Evolutionary conservation across 2,329 filamentous ascomycete genomes (phyloP).

Genomic region (Fusarium kyushuense): DNA sequence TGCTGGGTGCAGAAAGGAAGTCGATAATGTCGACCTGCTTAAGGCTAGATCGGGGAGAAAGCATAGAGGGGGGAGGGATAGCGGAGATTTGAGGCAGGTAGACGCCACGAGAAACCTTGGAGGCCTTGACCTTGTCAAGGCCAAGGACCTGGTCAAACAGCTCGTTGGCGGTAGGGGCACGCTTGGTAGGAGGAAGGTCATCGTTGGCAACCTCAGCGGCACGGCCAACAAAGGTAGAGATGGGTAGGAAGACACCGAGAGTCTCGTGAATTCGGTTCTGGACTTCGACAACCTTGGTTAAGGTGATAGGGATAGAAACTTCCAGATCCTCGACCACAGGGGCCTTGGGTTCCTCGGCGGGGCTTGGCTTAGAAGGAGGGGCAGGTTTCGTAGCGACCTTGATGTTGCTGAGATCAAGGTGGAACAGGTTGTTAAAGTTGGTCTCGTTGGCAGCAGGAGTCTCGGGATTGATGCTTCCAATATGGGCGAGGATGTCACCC

Average conservation of each 20-base stretch:
- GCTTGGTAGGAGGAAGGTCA: conserved; percentile 76
- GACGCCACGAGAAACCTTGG: conserved; percentile 69
- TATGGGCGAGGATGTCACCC: conserved; percentile 91
- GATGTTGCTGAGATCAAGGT: conserved; percentile 96
- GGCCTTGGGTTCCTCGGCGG: conserved; percentile 53
- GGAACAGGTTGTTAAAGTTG: conserved; percentile 78
- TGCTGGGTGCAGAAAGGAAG: conserved; percentile 68
- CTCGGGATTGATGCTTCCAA: conserved; percentile 80
- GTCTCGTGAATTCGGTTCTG: conserved; percentile 83
- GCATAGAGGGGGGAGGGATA: conserved; percentile 60
- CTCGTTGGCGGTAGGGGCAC: conserved; percentile 76
- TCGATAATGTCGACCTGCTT: conserved; percentile 81
- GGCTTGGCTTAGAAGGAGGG: conserved; percentile 48
- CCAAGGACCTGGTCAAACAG: conserved; percentile 92
- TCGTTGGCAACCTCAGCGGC: conserved; percentile 91
- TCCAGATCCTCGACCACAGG: conserved; percentile 64
- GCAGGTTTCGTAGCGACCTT: conserved; percentile 74
- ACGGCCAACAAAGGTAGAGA: conserved; percentile 87
- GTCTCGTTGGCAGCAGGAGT: conserved; percentile 78
- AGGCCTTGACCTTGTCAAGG: conserved; percentile 61
- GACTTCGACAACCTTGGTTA: conserved; percentile 81
- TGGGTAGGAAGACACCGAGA: conserved; percentile 82
- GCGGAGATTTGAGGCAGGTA: conserved; percentile 79
- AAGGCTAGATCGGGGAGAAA: conserved; percentile 49
- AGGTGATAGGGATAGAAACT: conserved; percentile 80